Evolutionary conservation across 2,329 filamentous ascomycete species (phyloP), one percentile per base, ranked within the genome.

Genomic region (Tothia fuscella): DNA sequence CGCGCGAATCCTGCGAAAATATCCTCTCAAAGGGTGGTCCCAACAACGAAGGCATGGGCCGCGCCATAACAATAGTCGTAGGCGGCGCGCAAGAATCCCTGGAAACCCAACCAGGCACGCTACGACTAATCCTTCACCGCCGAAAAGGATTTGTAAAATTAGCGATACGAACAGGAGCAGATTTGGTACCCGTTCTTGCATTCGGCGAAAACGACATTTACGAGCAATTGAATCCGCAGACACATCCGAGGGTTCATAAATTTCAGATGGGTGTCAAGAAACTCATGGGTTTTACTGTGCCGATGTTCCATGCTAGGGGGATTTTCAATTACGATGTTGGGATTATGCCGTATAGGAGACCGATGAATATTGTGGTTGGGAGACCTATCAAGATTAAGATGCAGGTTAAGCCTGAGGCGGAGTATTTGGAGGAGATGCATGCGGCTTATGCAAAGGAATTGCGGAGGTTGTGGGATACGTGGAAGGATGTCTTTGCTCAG

Each of bases 271-370:
- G 87, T 21, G 67, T 93, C 43, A 89, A 96, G 62, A 82, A 81
- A 51, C 67, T 82, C 5, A 78, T 93, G 68, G 93, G 93, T 39
- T 98, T 95, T 54, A 96, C 91, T 0, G 71, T 96, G 9, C 88
- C 91, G 1, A 72, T 93, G 21, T 82, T 95, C 53, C 87, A 94
- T 58, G 89, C 88, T 3, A 68, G 88, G 20, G 89, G 89, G 10
- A 80, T 96, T 30, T 94, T 96, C 65, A 98, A 98, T 61, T 96
- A 98, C 57, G 91, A 98, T 58, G 85, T 95, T 12, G 91, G 91
- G 3, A 66, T 96, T 53, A 87, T 96, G 84, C 91, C 91, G 0
- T 96, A 95, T 59, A 78, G 91, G 10, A 71, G 80, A 38, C 80
- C 86, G 9, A 67, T 98, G 45, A 91, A 96, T 56, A 76, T 95